Conservation (phyloP, 2,329 filamentous ascomycete genomes). For the Aspergillus versicolor region DNA sequence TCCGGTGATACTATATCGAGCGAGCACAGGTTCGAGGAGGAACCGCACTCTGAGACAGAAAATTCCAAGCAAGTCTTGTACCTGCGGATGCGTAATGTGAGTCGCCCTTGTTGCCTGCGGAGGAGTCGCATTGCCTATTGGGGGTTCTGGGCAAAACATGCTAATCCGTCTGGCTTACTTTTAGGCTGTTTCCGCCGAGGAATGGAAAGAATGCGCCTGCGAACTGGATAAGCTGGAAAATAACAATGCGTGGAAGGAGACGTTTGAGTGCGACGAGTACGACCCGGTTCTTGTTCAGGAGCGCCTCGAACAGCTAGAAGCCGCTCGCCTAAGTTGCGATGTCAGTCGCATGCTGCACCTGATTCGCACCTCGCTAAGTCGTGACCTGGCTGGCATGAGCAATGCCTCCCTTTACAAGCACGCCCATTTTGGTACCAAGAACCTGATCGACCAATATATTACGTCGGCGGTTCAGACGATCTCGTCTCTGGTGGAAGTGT, state of each 20-base stretch:
- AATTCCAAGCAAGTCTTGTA: conserved; percentile 64
- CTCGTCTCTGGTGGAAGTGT: conserved; percentile 65
- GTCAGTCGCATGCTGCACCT: conserved; percentile 75
- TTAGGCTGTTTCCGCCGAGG: conserved; percentile 65
- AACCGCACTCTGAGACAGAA: conserved; percentile 49
- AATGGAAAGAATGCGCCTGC: conserved; percentile 74
- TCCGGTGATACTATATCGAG: conserved; percentile 54
- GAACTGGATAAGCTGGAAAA: conserved; percentile 78
- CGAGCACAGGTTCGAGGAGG: conserved; percentile 44
- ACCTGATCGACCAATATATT: conserved; percentile 83
- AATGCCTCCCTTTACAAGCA: conserved; percentile 79
- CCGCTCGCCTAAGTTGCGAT: conserved; percentile 70
- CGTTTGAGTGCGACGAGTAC: conserved; percentile 67
- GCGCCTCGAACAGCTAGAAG: conserved; percentile 71
- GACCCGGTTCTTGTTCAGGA: conserved; percentile 67
- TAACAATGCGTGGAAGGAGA: conserved; percentile 77
- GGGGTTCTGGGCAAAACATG: conserved; percentile 1
- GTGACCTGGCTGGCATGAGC: conserved; percentile 83
- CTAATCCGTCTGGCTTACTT: not conserved
- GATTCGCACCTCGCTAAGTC: conserved; percentile 74
- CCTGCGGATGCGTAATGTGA: conserved; percentile 64
- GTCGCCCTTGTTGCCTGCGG: conserved; percentile 25
- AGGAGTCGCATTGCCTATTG: not conserved
- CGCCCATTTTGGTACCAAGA: conserved; percentile 82
- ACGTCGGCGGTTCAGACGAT: conserved; percentile 75